Evolutionary conservation across 371 early-diverging fungal species (phyloP), one percentile per base, ranked within the genome.

Genomic region (Mortierella sp.): DNA sequence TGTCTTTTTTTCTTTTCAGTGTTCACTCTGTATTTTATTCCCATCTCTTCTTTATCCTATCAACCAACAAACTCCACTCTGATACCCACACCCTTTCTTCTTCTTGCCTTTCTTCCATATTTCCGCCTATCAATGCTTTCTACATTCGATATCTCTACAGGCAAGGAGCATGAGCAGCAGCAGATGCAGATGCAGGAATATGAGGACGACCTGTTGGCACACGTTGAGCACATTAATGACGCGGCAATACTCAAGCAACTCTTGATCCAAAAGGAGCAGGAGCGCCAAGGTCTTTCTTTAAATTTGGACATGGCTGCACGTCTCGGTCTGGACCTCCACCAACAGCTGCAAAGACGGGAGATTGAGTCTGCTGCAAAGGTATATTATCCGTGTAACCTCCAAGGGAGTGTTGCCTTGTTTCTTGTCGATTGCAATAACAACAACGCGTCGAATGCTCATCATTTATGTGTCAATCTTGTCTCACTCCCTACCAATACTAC

Each of bases 221-320:
- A 79, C 24, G 73, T 83, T 10, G 74, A 83, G 14, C 75, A 78
- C 19, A 88, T 91, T 22, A 80, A 87, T 41, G 91, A 92, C 75
- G 77, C 89, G 9, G 88, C 87, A 4, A 64, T 81, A 39, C 79
- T 92, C 31, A 87, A 88, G 61, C 89, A 86, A 26, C 67, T 90
- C 43, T 76, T 92, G 26, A 88, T 91, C 68, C 85, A 89, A 70
- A 92, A 92, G 85, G 93, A 92, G 79, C 89, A 91, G 80, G 93
- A 92, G 70, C 88, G 89, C 75, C 88, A 89, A 47, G 85, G 86
- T 26, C 88, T 92, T 19, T 89, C 90, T n/a, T 87, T 88, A 64
- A 91, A 92, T 74, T 73, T 92, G 43, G 92, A 92, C 73, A 89
- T 91, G 26, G 93, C 93, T 34, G 93, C 93, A 61, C 89, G 91